Percentiles rank a stretch among this genome's conserved stretches.
These are phyloP conservation scores for Xanthoconium purpureum DNA, from an alignment of 768 basidiomycete genomes.

Conservation along the genomic window DNA sequence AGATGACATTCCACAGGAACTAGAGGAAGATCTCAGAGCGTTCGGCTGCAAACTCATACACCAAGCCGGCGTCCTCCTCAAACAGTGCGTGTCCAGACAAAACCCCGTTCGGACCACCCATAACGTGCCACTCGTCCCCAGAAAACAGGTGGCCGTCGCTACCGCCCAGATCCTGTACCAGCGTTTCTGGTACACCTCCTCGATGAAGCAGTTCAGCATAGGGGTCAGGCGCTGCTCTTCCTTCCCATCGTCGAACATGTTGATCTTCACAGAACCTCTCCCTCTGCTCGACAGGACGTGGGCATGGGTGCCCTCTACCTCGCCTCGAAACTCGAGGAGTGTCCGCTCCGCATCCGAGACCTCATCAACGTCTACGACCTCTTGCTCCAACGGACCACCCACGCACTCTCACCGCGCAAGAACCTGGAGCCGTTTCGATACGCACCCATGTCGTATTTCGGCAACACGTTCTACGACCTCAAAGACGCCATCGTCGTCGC, in stretches of 20 bases:
- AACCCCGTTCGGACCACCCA: not conserved
- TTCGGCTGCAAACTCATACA: conserved; percentile 95
- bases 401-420: conserved; percentile 39
- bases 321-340: conserved; percentile 90
- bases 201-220: conserved; percentile 92
- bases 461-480: conserved; percentile 85
- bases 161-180: conserved; percentile 97
- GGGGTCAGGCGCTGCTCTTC: conserved; percentile 54
- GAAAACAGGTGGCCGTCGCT: conserved; percentile 95
- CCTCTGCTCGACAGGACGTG: conserved; percentile 55
- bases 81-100: conserved; percentile 58
- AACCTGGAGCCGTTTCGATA: conserved; percentile 52
- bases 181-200: conserved; percentile 93
- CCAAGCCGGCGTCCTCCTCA: conserved; percentile 86
- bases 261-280: conserved; percentile 7
- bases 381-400: conserved; percentile 69
- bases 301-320: conserved; percentile 88
- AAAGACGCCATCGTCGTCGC: conserved; percentile 92
- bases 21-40: conserved; percentile 87
- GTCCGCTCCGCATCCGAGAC: conserved; percentile 87
- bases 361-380: conserved; percentile 93
- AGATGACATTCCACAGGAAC: conserved; percentile 75
- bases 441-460: conserved; percentile 85
- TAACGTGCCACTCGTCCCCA: conserved; percentile 28
- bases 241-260: conserved; percentile 1